Conservation (phyloP, 1,139 yeast genomes). For the Nakaseomyces uthaithaninus region DNA sequence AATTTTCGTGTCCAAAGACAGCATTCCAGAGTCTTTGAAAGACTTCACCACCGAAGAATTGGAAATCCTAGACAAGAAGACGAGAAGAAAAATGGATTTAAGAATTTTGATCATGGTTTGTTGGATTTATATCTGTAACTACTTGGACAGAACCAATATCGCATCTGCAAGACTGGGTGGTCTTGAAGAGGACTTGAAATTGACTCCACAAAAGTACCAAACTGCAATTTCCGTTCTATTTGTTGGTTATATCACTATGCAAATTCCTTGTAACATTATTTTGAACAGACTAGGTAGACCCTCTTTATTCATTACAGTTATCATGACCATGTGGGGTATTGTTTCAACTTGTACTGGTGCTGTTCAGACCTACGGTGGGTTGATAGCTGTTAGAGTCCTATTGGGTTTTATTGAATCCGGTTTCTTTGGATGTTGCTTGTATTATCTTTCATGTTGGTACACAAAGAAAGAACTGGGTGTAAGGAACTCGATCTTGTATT, state of each 20-base stretch:
- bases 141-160: slow-evolving; percentile 53
- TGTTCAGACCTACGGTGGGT: slow-evolving; percentile 35
- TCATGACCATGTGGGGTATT: slow-evolving; percentile 51
- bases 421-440: slow-evolving; percentile 44
- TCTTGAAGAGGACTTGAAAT: slow-evolving; percentile 45
- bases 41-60: slow-evolving; percentile 21
- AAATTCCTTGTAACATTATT: slow-evolving; percentile 47
- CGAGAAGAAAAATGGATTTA: slow-evolving; percentile 43
- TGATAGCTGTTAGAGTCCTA: slow-evolving; percentile 35
- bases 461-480: slow-evolving; percentile 42
- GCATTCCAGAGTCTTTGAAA: slow-evolving; percentile 16
- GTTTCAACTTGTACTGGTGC: slow-evolving; percentile 41
- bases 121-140: slow-evolving; percentile 49
- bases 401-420: slow-evolving; percentile 46
- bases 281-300: slow-evolving; percentile 43
- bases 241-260: slow-evolving; percentile 54
- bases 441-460: slow-evolving; percentile 46
- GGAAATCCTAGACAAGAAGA: slow-evolving; percentile 33
- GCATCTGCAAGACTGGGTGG: slow-evolving; percentile 55
- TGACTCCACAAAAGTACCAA: slow-evolving; percentile 46
- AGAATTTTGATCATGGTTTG: slow-evolving; percentile 50
- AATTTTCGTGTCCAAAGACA: slow-evolving; percentile 13
- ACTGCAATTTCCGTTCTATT: slow-evolving; percentile 49
- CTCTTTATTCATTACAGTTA: slow-evolving; percentile 41
- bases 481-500: slow-evolving; percentile 50